These are phyloP conservation scores for Phaeoacremonium minimum DNA, from an alignment of 2,329 filamentous ascomycete genomes.

Conservation along the genomic window DNA sequence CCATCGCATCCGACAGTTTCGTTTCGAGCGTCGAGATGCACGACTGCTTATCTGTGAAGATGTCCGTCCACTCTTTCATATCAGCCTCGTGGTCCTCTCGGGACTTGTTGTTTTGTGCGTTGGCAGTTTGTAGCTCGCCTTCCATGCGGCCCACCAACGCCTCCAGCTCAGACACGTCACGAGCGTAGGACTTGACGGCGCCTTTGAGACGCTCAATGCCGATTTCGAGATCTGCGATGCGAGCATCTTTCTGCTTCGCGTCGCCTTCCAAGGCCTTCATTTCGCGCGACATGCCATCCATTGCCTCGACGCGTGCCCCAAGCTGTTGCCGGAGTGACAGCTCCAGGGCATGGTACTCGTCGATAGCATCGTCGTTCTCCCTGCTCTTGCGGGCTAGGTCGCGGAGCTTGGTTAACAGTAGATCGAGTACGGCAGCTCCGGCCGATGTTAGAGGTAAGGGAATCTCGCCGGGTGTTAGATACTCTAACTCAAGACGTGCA, in stretches of 20 bases:
- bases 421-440: slow-evolving; percentile 51
- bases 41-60: slow-evolving; percentile 29
- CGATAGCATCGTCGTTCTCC: slow-evolving; percentile 49
- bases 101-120: slow-evolving; percentile 13
- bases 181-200: slow-evolving; percentile 47
- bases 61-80: slow-evolving; percentile 24
- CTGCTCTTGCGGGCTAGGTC: slow-evolving; percentile 39
- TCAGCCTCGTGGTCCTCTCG: slow-evolving; percentile 23
- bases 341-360: slow-evolving; percentile 57
- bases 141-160: slow-evolving; percentile 45
- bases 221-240: slow-evolving; percentile 42
- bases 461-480: slow-evolving; percentile 56
- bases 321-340: slow-evolving; percentile 53
- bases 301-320: slow-evolving; percentile 43
- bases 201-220: slow-evolving; percentile 45
- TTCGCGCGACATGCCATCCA: slow-evolving; percentile 41
- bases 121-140: slow-evolving; percentile 23
- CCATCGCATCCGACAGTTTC: slow-evolving; percentile 34
- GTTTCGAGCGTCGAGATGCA: slow-evolving; percentile 36
- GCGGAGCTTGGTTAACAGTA: slow-evolving; percentile 46
- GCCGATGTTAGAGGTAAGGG: slow-evolving; percentile 45
- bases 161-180: slow-evolving; percentile 52
- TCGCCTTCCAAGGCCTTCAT: slow-evolving; percentile 23
- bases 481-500: slow-evolving; percentile 58
- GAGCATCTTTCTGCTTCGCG: slow-evolving; percentile 25